A percentile compares a stretch with the other conserved stretches of the same genome.
These are phyloP conservation scores for Rubia occidens DNA, from an alignment of 305 asterid species.

Conservation along the genomic window DNA sequence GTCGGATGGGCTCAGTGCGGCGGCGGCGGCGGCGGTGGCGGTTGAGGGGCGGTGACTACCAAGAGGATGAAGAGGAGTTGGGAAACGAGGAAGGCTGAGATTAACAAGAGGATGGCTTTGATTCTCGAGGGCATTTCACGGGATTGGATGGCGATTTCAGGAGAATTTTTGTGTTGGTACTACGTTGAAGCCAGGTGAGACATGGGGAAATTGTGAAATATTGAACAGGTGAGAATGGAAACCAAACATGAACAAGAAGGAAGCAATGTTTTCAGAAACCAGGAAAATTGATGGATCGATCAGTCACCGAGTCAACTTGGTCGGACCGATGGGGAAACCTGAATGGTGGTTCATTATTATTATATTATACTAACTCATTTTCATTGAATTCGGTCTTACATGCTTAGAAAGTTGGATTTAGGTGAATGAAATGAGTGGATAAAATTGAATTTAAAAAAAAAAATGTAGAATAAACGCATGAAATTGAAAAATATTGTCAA, in stretches of 20 bases:
- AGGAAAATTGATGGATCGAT: background rate
- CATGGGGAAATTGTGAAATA: background rate
- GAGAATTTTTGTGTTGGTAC: background rate
- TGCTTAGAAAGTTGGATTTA: too few relatives aligned
- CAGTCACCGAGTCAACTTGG: background rate
- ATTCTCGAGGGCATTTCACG: slow-evolving; percentile 35
- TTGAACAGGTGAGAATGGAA: background rate
- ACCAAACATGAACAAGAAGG: background rate
- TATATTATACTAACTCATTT: too few relatives aligned
- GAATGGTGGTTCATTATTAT: background rate
- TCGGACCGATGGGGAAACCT: background rate
- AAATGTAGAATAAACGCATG: too few relatives aligned
- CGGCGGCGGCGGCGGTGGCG: slow-evolving; percentile 20
- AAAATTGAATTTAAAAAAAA: too few relatives aligned
- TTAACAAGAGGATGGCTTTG: slow-evolving; percentile 45
- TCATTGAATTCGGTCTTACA: too few relatives aligned
- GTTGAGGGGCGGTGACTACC: slow-evolving; percentile 25
- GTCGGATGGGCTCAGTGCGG: slow-evolving; percentile 29
- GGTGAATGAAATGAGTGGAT: too few relatives aligned
- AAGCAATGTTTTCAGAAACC: background rate
- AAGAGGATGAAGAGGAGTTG: slow-evolving; percentile 35
- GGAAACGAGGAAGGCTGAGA: slow-evolving; percentile 43
- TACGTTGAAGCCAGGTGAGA: background rate
- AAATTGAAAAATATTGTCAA: too few relatives aligned
- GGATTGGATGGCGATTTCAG: background rate